A percentile compares a stretch with the other conserved stretches of the same genome.
These are phyloP conservation scores for Cordyceps fumosorosea DNA, from an alignment of 2,329 filamentous ascomycete species.

Conservation along the genomic window DNA sequence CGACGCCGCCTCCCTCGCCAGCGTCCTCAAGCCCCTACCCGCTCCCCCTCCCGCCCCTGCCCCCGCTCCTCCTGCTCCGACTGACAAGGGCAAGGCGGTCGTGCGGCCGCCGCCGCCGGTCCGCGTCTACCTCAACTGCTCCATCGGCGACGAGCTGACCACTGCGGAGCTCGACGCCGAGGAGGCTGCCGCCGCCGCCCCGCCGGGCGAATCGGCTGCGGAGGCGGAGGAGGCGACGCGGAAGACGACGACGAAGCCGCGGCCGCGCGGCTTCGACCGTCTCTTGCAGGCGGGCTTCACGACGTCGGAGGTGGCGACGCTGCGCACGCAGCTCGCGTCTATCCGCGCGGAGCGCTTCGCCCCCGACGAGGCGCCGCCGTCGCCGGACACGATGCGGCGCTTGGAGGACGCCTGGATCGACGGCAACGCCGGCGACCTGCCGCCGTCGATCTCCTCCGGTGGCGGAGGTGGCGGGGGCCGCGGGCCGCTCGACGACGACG, in stretches of 20 bases:
- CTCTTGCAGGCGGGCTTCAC: slow-evolving; percentile 78
- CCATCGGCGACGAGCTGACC: slow-evolving; percentile 71
- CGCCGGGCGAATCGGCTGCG: slow-evolving; percentile 44
- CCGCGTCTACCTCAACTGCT: slow-evolving; percentile 87
- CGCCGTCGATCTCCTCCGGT: slow-evolving; percentile 20
- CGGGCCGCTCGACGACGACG: slow-evolving; percentile 37
- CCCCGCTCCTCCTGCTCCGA: slow-evolving; percentile 14
- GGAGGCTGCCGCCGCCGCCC: slow-evolving; percentile 38
- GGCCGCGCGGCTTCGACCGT: slow-evolving; percentile 74
- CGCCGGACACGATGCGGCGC: slow-evolving; percentile 63
- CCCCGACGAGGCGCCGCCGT: slow-evolving; percentile 75
- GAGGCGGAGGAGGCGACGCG: slow-evolving; percentile 38
- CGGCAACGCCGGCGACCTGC: slow-evolving; percentile 43
- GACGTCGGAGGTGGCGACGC: slow-evolving; percentile 69
- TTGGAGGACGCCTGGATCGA: slow-evolving; percentile 94
- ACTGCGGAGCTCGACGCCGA: slow-evolving; percentile 64
- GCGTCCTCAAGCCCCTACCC: slow-evolving; percentile 58
- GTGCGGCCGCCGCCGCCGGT: slow-evolving; percentile 35
- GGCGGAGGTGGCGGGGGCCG: slow-evolving; percentile 19
- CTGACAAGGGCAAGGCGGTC: slow-evolving; percentile 54
- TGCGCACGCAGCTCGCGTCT: slow-evolving; percentile 82
- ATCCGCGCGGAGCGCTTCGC: slow-evolving; percentile 78
- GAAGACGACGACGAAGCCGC: slow-evolving; percentile 24
- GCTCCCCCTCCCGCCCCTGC: slow-evolving; percentile 37
- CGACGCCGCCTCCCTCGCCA: slow-evolving; percentile 61